A percentile compares a stretch with the other conserved stretches of the same genome.
Conservation (phyloP, 352 stramenopile genomes). For the Globisporangium spiculum region DNA sequence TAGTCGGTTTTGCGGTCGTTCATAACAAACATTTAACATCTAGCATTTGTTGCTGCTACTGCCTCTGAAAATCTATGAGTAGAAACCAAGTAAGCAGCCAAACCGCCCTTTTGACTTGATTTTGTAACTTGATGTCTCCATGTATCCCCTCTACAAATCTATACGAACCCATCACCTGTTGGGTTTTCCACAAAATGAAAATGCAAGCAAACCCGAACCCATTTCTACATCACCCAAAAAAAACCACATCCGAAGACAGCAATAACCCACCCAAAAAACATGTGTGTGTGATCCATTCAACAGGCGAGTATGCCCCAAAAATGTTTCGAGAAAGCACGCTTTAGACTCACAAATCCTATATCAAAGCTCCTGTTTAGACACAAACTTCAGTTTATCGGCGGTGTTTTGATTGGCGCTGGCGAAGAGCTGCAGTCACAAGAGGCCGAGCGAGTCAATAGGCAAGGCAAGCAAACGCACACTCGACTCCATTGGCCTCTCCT, state of each 20-base stretch:
- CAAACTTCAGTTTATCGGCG: not conserved
- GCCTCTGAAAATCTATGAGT: not conserved
- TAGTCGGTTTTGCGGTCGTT: not conserved
- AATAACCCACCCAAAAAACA: no score
- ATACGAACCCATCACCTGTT: not conserved
- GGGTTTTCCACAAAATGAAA: not conserved
- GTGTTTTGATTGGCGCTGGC: slow-evolving; percentile 16
- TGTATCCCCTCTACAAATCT: not conserved
- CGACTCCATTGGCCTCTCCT: not conserved
- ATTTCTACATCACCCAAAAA: not conserved
- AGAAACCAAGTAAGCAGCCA: not conserved
- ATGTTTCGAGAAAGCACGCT: no score
- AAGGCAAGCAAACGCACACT: not conserved
- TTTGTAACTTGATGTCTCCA: not conserved
- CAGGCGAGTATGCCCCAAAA: no score
- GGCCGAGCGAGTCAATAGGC: not conserved
- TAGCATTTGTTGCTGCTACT: not conserved
- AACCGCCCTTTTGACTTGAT: not conserved
- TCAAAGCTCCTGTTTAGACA: no score
- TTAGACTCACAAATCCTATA: no score
- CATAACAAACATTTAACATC: not conserved
- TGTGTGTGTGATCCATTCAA: no score
- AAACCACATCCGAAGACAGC: no score
- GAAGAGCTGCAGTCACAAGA: slow-evolving; percentile 10
- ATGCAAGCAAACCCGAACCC: not conserved